phyloP scores from a whole-genome alignment of 148 eudicot genomes.

The Vaccinium vitisidaea region DNA sequence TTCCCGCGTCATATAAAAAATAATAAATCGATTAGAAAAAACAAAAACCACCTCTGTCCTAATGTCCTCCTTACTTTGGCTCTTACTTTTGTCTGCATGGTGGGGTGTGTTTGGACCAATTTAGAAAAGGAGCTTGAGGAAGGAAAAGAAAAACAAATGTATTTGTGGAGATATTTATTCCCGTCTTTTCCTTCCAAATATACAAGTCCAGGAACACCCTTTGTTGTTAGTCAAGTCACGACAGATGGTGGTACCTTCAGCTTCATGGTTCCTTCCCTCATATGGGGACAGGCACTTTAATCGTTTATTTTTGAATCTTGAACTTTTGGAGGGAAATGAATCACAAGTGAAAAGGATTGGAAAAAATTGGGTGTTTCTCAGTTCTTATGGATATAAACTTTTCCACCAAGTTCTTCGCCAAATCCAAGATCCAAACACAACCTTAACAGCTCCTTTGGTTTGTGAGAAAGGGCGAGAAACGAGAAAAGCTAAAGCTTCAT shows the following conservation, averaged over 20 bases:
- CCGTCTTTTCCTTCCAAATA: neutral
- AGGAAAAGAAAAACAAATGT: neutral
- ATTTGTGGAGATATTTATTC: neutral
- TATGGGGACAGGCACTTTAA: neutral
- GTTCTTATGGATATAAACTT: neutral
- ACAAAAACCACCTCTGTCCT: too few relatives aligned
- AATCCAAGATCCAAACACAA: neutral
- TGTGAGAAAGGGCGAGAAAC: too few relatives aligned
- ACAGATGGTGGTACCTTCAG: conserved; percentile 2
- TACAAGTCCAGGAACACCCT: neutral
- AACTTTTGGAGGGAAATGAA: neutral
- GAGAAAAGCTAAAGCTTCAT: too few relatives aligned
- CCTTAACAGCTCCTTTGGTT: neutral
- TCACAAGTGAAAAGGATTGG: neutral
- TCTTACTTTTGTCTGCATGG: neutral
- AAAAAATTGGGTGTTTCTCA: neutral
- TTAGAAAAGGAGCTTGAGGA: neutral
- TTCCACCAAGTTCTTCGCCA: neutral
- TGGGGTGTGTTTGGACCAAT: neutral
- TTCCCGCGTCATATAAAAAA: too few relatives aligned
- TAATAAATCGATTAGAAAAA: too few relatives aligned
- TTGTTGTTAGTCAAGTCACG: neutral
- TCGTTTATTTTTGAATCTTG: neutral
- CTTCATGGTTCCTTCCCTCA: conserved; percentile 11
- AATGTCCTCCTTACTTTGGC: neutral